phyloP scores from a whole-genome alignment of 805 yeast species.

The Sugiyamaella chiloensis region DNA sequence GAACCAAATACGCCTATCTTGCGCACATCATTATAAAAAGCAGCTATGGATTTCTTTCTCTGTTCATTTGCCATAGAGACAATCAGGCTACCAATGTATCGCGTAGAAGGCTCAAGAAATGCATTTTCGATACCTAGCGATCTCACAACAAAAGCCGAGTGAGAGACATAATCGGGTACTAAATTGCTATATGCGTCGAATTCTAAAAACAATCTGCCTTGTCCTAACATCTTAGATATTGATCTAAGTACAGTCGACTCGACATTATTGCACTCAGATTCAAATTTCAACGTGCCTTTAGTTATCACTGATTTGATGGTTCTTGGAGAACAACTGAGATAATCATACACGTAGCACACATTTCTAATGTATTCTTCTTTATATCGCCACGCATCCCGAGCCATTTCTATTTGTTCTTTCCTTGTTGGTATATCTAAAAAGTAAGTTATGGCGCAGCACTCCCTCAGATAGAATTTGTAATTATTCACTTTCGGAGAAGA shows the following conservation, averaged over 20 bases:
- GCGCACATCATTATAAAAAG: not conserved
- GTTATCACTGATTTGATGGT: not conserved
- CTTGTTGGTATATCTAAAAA: not conserved
- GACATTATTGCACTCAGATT: not conserved
- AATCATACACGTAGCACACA: not conserved
- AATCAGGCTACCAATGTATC: too few species aligned
- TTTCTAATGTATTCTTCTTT: not conserved
- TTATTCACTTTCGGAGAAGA: not conserved
- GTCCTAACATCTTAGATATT: not conserved
- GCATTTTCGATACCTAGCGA: too few species aligned
- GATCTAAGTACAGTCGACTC: not conserved
- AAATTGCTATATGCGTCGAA: not conserved
- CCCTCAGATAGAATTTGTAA: not conserved
- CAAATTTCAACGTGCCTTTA: not conserved
- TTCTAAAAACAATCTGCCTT: not conserved
- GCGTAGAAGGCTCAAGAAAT: too few species aligned
- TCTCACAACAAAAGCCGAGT: not conserved
- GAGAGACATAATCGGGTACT: too few species aligned
- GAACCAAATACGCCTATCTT: not conserved
- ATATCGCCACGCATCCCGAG: not conserved
- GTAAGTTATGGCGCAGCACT: not conserved
- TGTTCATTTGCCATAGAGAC: not conserved
- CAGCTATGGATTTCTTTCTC: not conserved
- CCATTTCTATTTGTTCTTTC: not conserved
- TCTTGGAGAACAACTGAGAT: too few species aligned